Conservation (phyloP, 139 green algal genomes). For the Nannochloris sp. region DNA sequence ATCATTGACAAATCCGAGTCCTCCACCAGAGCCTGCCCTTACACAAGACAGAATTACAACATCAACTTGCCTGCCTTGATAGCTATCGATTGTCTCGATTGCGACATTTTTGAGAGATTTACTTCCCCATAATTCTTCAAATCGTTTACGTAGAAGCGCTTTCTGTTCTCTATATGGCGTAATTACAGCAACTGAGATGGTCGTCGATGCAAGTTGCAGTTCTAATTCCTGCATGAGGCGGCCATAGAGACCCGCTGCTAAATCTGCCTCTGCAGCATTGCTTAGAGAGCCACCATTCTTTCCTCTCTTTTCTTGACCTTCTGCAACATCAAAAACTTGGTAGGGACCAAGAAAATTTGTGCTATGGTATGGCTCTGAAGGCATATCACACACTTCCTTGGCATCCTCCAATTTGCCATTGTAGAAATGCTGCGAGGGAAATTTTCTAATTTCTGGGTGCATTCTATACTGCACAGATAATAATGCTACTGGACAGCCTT, state of each 20-base stretch:
- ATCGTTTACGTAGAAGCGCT: slow-evolving; percentile 45
- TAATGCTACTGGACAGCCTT: slow-evolving; percentile 39
- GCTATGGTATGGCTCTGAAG: slow-evolving; percentile 33
- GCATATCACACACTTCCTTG: slow-evolving; percentile 14
- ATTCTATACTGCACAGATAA: slow-evolving; percentile 84
- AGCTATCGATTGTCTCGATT: slow-evolving; percentile 87
- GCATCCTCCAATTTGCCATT: slow-evolving; percentile 38
- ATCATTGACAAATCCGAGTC: slow-evolving; percentile 48
- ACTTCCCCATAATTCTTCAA: slow-evolving; percentile 39
- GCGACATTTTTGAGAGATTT: slow-evolving; percentile 36
- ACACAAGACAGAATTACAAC: slow-evolving; percentile 88
- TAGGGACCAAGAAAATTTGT: slow-evolving; percentile 71
- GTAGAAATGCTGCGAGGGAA: slow-evolving; percentile 81
- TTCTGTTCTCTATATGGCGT: slow-evolving; percentile 80
- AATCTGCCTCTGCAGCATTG: slow-evolving; percentile 54
- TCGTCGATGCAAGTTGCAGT: neutral
- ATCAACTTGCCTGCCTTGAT: slow-evolving; percentile 89
- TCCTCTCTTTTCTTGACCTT: slow-evolving; percentile 38
- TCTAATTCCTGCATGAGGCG: slow-evolving; percentile 35
- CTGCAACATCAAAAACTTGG: slow-evolving; percentile 71
- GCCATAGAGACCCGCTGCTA: slow-evolving; percentile 61
- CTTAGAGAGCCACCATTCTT: slow-evolving; percentile 23
- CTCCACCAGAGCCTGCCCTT: slow-evolving; percentile 26
- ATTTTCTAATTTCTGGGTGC: slow-evolving; percentile 78
- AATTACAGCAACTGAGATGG: slow-evolving; percentile 60